Evolutionary conservation across 148 eudicot species (phyloP).

Genomic region (Hydrangea macrophylla): DNA sequence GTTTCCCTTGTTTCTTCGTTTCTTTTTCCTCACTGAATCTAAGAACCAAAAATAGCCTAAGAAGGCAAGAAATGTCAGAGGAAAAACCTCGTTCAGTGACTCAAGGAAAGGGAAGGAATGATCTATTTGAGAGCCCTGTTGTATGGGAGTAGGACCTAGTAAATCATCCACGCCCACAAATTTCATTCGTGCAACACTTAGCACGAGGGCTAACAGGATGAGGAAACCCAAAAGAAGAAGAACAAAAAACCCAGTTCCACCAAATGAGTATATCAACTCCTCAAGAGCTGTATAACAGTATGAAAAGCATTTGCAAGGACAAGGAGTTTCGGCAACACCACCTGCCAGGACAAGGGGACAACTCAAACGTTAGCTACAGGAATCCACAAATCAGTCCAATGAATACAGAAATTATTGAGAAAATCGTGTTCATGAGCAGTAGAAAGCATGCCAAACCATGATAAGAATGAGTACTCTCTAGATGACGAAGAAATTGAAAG

Average conservation of each 20-base stretch:
- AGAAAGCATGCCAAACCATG: not conserved
- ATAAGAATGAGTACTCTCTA: not conserved
- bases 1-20: no score
- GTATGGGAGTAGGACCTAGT: conserved; percentile 82
- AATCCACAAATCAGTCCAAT: not conserved
- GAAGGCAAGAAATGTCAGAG: no score
- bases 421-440: not conserved
- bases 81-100: conserved; percentile 87
- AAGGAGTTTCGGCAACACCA: conserved; percentile 84
- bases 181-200: conserved; percentile 96
- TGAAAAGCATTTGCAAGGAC: conserved; percentile 81
- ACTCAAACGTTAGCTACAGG: conserved; percentile 4
- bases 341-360: conserved; percentile 38
- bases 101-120: conserved; percentile 96
- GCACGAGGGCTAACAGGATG: conserved; percentile 77
- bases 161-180: conserved; percentile 82
- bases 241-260: conserved; percentile 94
- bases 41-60: no score
- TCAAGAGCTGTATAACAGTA: conserved; percentile 96
- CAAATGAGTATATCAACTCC: conserved; percentile 89
- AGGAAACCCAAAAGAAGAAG: conserved; percentile 81
- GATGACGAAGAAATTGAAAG: not conserved
- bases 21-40: no score
- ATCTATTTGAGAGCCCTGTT: conserved; percentile 91
- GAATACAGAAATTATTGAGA: not conserved